phyloP scores from a whole-genome alignment of 2,329 filamentous ascomycete species.

The Exophiala aquamarina region DNA sequence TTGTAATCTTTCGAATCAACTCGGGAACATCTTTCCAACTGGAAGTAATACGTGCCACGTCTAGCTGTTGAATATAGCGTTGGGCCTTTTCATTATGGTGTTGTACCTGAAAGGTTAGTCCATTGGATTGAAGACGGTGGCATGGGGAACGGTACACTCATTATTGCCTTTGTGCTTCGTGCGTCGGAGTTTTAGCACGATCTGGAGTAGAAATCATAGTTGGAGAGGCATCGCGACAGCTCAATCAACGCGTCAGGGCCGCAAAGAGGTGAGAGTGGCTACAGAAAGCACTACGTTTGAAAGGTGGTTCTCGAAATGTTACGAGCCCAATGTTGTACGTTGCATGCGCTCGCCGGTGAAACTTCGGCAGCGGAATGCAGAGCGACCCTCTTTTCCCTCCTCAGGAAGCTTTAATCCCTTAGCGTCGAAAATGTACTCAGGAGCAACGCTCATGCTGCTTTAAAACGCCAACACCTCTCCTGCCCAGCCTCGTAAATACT shows the following conservation, averaged over 20 bases:
- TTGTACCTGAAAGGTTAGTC: constrained; percentile 31
- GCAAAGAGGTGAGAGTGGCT: background rate
- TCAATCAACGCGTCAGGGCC: constrained; percentile 3
- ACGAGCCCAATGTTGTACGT: too few species aligned
- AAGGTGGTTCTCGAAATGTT: too few species aligned
- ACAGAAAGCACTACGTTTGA: too few species aligned
- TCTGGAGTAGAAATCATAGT: constrained; percentile 2
- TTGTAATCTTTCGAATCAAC: constrained; percentile 86
- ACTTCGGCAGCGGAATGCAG: too few species aligned
- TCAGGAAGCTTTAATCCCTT: too few species aligned
- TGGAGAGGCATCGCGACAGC: constrained; percentile 7
- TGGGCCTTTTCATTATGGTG: constrained; percentile 66
- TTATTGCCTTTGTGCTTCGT: constrained; percentile 16
- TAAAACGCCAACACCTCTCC: too few species aligned
- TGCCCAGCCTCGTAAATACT: too few species aligned
- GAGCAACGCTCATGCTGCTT: too few species aligned
- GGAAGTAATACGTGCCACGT: constrained; percentile 82
- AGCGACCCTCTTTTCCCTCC: too few species aligned
- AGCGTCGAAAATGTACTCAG: too few species aligned
- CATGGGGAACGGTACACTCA: constrained; percentile 26
- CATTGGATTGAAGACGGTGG: constrained; percentile 2
- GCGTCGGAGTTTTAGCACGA: background rate
- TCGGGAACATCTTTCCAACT: constrained; percentile 86
- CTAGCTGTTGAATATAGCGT: constrained; percentile 78
- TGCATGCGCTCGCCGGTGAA: too few species aligned